A percentile compares a stretch with the other conserved stretches of the same genome.
phyloP scores from a whole-genome alignment of 371 early-diverging fungal species.

The Batkoa obscura region DNA sequence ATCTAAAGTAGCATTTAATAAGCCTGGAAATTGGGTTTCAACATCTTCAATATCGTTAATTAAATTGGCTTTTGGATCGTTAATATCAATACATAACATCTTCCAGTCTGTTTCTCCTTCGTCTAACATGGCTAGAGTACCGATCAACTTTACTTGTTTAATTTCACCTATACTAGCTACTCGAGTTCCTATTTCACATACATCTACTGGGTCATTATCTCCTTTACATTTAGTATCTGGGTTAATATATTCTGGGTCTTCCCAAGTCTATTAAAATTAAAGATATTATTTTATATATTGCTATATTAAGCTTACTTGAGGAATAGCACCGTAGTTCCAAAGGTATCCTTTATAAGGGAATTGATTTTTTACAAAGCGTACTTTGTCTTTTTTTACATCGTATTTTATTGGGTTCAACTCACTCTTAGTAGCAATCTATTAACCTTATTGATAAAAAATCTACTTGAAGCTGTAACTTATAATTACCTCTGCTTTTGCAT shows the following conservation, averaged over 20 bases:
- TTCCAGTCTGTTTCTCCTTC: constrained; percentile 99
- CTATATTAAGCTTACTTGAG: constrained; percentile 34
- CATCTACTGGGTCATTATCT: constrained; percentile 98
- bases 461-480: neutral
- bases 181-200: constrained; percentile 88
- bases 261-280: constrained; percentile 72
- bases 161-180: constrained; percentile 85
- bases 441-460: neutral
- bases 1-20: constrained; percentile 83
- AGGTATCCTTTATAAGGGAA: constrained; percentile 99
- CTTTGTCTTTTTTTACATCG: constrained; percentile 97
- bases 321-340: constrained; percentile 99
- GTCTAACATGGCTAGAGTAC: constrained; percentile 94
- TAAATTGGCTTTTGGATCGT: constrained; percentile 81
- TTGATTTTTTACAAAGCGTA: constrained; percentile 95
- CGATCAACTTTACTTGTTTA: constrained; percentile 96
- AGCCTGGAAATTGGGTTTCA: constrained; percentile 81
- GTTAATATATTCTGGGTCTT: constrained; percentile 77
- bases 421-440: constrained; percentile 74
- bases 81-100: constrained; percentile 86
- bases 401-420: constrained; percentile 97
- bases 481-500: constrained; percentile 96
- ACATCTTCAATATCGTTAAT: constrained; percentile 96
- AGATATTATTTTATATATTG: neutral
- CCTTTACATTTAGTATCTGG: constrained; percentile 77